These are phyloP conservation scores for Endotrypanum monterogeii DNA, from an alignment of 208 protist species.

Conservation along the genomic window DNA sequence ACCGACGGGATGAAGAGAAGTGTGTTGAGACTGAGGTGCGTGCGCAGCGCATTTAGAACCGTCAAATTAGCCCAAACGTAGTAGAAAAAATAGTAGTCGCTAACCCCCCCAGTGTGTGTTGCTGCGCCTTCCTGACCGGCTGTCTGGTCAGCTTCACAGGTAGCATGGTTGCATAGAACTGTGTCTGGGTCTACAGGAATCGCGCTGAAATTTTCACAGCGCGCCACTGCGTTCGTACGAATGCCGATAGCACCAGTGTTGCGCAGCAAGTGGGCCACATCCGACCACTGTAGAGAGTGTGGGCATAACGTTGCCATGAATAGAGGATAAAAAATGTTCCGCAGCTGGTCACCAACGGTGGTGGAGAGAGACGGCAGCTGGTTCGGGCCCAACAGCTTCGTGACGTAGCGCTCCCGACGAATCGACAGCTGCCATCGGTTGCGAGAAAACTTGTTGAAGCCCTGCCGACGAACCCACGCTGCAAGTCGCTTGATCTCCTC, in stretches of 20 bases:
- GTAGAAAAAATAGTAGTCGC: constrained; percentile 98
- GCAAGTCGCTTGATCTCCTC: constrained; percentile 74
- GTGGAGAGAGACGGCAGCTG: constrained; percentile 43
- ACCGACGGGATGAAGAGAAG: constrained; percentile 94
- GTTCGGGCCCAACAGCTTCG: constrained; percentile 33
- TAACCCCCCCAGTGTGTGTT: constrained; percentile 80
- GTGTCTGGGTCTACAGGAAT: constrained; percentile 57
- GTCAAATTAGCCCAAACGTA: constrained; percentile 98
- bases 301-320: constrained; percentile 97
- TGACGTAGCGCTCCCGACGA: constrained; percentile 26
- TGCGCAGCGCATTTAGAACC: constrained; percentile 95
- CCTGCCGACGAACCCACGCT: constrained; percentile 79
- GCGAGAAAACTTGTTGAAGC: constrained; percentile 79
- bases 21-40: constrained; percentile 70
- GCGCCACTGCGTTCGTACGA: constrained; percentile 43
- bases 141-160: not conserved
- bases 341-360: constrained; percentile 80
- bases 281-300: constrained; percentile 62
- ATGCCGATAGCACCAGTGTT: constrained; percentile 96
- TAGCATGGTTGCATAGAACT: constrained; percentile 27
- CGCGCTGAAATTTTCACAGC: constrained; percentile 49
- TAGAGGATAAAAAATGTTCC: constrained; percentile 98
- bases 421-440: constrained; percentile 82
- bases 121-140: not conserved
- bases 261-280: constrained; percentile 94